Percentiles rank a stretch among this genome's conserved stretches.
Evolutionary conservation across 495 filamentous ascomycete genomes (phyloP).

Genomic region (Penicillium mononematosum): DNA sequence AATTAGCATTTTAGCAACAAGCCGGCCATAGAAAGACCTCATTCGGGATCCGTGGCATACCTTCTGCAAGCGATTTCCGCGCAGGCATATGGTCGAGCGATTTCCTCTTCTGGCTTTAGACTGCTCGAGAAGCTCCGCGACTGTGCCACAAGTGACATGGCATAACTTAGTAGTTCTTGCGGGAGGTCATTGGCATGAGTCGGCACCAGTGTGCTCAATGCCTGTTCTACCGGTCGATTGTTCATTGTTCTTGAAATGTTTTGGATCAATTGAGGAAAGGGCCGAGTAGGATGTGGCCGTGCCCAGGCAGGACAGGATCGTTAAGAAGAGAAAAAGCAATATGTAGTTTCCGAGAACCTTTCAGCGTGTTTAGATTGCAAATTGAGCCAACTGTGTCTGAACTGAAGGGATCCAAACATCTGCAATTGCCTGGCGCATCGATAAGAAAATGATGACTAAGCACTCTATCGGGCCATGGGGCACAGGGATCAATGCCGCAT

Average conservation of each 20-base stretch:
- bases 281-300: neutral
- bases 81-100: slow-evolving; percentile 82
- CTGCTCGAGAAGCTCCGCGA: slow-evolving; percentile 76
- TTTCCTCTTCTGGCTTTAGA: slow-evolving; percentile 85
- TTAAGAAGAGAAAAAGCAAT: neutral
- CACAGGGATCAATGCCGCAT: slow-evolving; percentile 1
- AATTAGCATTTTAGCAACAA: slow-evolving; percentile 14
- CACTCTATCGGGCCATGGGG: slow-evolving; percentile 11
- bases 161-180: slow-evolving; percentile 69
- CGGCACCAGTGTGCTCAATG: slow-evolving; percentile 73
- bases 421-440: slow-evolving; percentile 11
- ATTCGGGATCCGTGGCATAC: slow-evolving; percentile 35
- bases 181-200: slow-evolving; percentile 72
- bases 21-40: neutral
- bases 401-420: slow-evolving; percentile 10
- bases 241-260: slow-evolving; percentile 35
- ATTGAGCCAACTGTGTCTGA: neutral
- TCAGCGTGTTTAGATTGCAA: neutral
- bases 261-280: slow-evolving; percentile 2
- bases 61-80: slow-evolving; percentile 89
- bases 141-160: slow-evolving; percentile 79
- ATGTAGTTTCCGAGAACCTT: neutral
- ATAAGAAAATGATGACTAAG: slow-evolving; percentile 25
- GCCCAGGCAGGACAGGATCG: neutral
- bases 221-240: slow-evolving; percentile 70